A percentile compares a stretch with the other conserved stretches of the same genome.
phyloP scores from a whole-genome alignment of 2,329 filamentous ascomycete species.

The Nectriaceae sp. region DNA sequence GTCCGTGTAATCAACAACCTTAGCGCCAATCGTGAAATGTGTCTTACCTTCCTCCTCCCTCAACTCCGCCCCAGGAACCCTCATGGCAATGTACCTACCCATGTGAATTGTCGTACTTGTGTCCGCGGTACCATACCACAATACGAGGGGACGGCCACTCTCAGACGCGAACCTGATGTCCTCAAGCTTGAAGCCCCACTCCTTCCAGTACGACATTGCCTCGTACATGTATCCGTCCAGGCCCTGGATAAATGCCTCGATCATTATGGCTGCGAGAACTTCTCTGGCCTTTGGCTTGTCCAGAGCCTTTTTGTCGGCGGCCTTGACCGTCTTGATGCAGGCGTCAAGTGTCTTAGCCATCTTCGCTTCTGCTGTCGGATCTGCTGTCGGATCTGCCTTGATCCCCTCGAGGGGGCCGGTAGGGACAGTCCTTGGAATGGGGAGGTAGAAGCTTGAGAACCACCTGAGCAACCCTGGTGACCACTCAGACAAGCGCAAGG shows the following conservation, averaged over 20 bases:
- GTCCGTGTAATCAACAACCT: slow-evolving; percentile 9
- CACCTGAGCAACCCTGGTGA: slow-evolving; percentile 6
- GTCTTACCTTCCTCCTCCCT: slow-evolving; percentile 9
- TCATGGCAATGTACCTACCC: slow-evolving; percentile 10
- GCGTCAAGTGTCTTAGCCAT: slow-evolving; percentile 3
- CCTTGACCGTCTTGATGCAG: slow-evolving; percentile 1
- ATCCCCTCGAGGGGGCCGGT: slow-evolving; percentile 4
- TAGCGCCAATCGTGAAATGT: slow-evolving; percentile 5
- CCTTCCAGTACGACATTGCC: neutral
- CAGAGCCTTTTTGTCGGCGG: slow-evolving; percentile 7
- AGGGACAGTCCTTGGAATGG: neutral
- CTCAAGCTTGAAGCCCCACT: slow-evolving; percentile 9
- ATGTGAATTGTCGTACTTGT: slow-evolving; percentile 11
- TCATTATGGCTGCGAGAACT: neutral
- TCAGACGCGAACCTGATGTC: slow-evolving; percentile 10
- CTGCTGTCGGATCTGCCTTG: neutral
- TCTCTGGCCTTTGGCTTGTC: neutral
- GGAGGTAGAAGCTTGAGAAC: slow-evolving; percentile 1
- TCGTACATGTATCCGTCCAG: slow-evolving; percentile 6
- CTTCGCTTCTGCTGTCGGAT: neutral
- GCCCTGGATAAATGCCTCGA: slow-evolving; percentile 9
- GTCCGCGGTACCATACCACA: slow-evolving; percentile 10
- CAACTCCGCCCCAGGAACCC: slow-evolving; percentile 5
- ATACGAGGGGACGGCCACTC: slow-evolving; percentile 2
- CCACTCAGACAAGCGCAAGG: slow-evolving; percentile 9